phyloP scores from a whole-genome alignment of 768 basidiomycete genomes.

The Hygrophorus russula region DNA sequence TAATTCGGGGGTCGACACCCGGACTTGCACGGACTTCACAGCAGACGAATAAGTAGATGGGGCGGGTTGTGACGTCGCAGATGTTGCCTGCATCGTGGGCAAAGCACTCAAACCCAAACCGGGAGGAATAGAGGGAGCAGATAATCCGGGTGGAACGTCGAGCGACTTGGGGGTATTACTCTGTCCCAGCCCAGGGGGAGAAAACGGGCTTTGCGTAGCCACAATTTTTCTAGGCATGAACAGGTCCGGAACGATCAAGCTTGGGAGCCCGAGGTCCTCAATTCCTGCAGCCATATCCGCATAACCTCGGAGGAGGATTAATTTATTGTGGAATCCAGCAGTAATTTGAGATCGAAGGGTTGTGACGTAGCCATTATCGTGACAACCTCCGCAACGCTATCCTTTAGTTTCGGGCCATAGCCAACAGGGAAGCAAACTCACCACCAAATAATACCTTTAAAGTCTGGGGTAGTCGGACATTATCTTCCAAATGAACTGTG shows the following conservation, averaged over 20 bases:
- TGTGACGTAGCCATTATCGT: conserved; percentile 63
- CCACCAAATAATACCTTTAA: conserved; percentile 61
- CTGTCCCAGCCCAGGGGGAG: not conserved
- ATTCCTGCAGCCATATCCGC: conserved; percentile 50
- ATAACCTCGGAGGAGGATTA: conserved; percentile 56
- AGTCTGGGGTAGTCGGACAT: conserved; percentile 52
- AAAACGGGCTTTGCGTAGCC: conserved; percentile 10
- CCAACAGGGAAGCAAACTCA: conserved; percentile 15
- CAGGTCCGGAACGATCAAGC: conserved; percentile 41
- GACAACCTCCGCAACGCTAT: conserved; percentile 37
- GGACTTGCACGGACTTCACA: conserved; percentile 18
- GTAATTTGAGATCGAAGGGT: conserved; percentile 54
- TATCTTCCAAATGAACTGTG: conserved; percentile 46
- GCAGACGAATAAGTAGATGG: conserved; percentile 35
- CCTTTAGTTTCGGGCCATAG: conserved; percentile 2
- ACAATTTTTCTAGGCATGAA: conserved; percentile 48
- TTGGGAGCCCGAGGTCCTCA: conserved; percentile 42
- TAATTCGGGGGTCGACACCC: conserved; percentile 24
- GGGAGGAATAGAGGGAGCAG: not conserved
- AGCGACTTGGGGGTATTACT: not conserved
- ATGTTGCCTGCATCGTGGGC: not conserved
- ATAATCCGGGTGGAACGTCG: not conserved
- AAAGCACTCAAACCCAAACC: not conserved
- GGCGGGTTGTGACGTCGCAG: conserved; percentile 1
- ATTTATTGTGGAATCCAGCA: conserved; percentile 50